Base-by-base conservation (phyloP, 768 basidiomycete genomes). In the Auriscalpium microsporum region DNA sequence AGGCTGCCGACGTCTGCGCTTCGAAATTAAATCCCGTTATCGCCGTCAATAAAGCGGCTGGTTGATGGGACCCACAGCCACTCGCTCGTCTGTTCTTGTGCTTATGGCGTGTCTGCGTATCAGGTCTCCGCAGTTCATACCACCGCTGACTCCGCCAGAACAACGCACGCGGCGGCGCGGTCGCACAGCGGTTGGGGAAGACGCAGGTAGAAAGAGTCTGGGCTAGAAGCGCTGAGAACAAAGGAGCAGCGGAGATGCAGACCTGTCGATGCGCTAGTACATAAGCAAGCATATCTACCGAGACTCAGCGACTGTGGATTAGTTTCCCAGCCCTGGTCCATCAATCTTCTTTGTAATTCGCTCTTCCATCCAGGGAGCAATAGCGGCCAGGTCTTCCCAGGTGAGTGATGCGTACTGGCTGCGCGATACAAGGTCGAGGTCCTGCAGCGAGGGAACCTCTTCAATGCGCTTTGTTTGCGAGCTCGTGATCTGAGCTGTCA, bases 311-410 rank as follows among this genome's bases (percentile, higher is more conserved):
- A 17, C 40, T 42, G 13, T 17, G 13, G 3, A 42, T 71, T 63
- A 75, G 52, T 79, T 75, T 36, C 88, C 87, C 42, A 91, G 71
- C n/a, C 88, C 86, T 50, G 79, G 76, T 1, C 89, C 90, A 55
- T 82, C 75, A 57, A 90, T 83, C 63, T 73, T 78, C 63, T 75
- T 82, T 34, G 81, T 78, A 55, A 88, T 75, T 54, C 72, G 73
- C 52, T 82, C 79, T 55, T 83, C 77, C 72, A 91, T 78, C 90
- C 90, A 91, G 3, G 87, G 90, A 40, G 89, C 86, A 55, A 90
- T 80, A 35, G 81, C 76, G 65, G 75, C 75, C 40, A 92, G 69
- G 65, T 91, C 90, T 17, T 72, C 70, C 81, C 82, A 85, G 0
- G 76, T 77, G 56, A 91, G 82, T 10, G 87, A 88, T 8, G 80